Evolutionary conservation across 2,329 filamentous ascomycete species (phyloP), one percentile per base, ranked within the genome.

Genomic region (Colletotrichum tamarilloi): DNA sequence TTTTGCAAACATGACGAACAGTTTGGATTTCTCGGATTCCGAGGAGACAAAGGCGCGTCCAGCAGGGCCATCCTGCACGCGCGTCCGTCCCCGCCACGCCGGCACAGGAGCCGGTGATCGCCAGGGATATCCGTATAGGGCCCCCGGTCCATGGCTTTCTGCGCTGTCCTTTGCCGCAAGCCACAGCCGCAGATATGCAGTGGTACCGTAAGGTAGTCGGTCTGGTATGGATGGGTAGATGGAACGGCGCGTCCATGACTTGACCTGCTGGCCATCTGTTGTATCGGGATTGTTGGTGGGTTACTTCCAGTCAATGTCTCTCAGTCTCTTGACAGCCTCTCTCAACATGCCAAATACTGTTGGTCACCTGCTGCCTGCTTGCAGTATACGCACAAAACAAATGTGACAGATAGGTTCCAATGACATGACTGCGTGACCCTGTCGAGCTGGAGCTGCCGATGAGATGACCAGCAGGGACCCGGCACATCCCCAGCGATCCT

Each of bases 401-500:
- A 46, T 30, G 32, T 28, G 11, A 63, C 11, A 42, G 38, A 42
- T 2, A 14, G 8, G n/a, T 46, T 46, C 42, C 42, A 22, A 26
- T 35, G 35, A 46, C 35, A 46, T 46, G 35, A 49, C 22, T 30
- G 55, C 16, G 26, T 28, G 60, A 63, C 62, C 62, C 52, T 65
- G 62, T 12, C 62, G 30, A 65, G 62, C 62, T 65, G 52, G 59
- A 42, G 52, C 30, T n/a, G 52, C 62, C 32, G 52, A 65, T 26
- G 26, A 19, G 24, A 35, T 32, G 19, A 32, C 52, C 62, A 56
- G 52, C 70, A 66, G 60, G 67, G 67, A 30, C 71, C 60, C 24
- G 35, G 71, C 30, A 60, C 49, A 66, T 73, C 67, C 67, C 71
- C 71, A 73, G 67, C 56, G 71, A 71, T 71, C 71, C 67, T 70